A percentile compares a stretch with the other conserved stretches of the same genome.
Evolutionary conservation across 306 rosid genomes (phyloP).

Genomic region (Prunus salicina): DNA sequence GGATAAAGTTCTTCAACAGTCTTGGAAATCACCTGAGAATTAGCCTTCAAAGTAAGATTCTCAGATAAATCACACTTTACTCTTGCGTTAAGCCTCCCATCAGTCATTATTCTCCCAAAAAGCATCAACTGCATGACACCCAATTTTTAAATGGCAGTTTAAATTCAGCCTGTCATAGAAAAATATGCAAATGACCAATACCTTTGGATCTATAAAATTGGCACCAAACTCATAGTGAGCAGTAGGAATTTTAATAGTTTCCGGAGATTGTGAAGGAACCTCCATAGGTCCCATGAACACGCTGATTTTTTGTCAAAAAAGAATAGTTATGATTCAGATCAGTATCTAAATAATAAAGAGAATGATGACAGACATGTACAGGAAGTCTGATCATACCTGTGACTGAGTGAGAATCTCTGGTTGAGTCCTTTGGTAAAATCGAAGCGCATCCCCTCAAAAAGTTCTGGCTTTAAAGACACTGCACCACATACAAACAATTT

Average conservation of each 20-base stretch:
- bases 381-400: constrained; percentile 53
- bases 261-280: constrained; percentile 85
- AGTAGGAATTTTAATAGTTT: constrained; percentile 81
- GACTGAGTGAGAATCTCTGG: constrained; percentile 88
- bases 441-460: constrained; percentile 90
- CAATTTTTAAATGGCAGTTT: background rate
- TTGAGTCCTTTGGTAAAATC: constrained; percentile 92
- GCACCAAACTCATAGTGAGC: constrained; percentile 96
- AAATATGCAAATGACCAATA: constrained; percentile 2
- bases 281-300: constrained; percentile 89
- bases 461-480: constrained; percentile 99
- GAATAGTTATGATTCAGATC: background rate
- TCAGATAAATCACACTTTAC: constrained; percentile 76
- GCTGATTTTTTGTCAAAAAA: constrained; percentile 32
- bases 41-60: constrained; percentile 77
- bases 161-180: background rate
- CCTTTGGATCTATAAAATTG: constrained; percentile 91
- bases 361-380: background rate
- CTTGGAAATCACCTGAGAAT: constrained; percentile 67
- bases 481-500: constrained; percentile 9
- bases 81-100: constrained; percentile 90
- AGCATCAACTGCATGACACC: constrained; percentile 69
- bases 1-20: background rate
- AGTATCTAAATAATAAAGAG: background rate
- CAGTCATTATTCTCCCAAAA: constrained; percentile 81